Conservation (phyloP, 495 filamentous ascomycete species). For the Chlorociboria aeruginascens region DNA sequence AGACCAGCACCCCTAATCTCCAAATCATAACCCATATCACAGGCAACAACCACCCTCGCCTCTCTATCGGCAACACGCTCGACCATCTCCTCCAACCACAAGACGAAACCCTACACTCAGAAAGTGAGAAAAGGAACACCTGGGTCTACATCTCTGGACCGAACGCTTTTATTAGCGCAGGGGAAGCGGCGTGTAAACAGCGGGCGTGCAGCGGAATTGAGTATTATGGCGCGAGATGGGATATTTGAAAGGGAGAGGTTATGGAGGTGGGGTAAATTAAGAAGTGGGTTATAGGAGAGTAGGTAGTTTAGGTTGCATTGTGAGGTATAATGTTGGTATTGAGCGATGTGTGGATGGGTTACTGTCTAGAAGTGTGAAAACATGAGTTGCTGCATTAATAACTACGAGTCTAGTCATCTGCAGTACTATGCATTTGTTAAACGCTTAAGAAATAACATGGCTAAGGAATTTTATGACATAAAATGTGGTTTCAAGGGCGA, state of each 20-base stretch:
- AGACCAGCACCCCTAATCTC: constrained; percentile 9
- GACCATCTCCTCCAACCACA: neutral
- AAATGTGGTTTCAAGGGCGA: too few relatives aligned
- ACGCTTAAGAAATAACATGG: too few relatives aligned
- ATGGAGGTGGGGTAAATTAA: neutral
- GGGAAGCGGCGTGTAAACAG: constrained; percentile 17
- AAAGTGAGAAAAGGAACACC: constrained; percentile 5
- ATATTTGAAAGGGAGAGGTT: neutral
- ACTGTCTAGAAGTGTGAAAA: too few relatives aligned
- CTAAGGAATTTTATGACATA: too few relatives aligned
- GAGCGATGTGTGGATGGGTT: too few relatives aligned
- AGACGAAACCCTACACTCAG: neutral
- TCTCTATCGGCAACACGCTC: constrained; percentile 9
- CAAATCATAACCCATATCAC: constrained; percentile 17
- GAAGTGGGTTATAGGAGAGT: too few relatives aligned
- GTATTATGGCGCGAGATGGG: constrained; percentile 17
- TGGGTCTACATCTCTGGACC: constrained; percentile 23
- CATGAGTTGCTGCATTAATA: too few relatives aligned
- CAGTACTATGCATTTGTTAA: too few relatives aligned
- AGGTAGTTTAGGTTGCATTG: too few relatives aligned
- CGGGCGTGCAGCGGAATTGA: constrained; percentile 9
- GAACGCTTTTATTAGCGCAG: constrained; percentile 18
- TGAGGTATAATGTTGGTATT: too few relatives aligned
- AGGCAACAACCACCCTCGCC: constrained; percentile 6
- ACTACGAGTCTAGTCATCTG: too few relatives aligned